A percentile compares a stretch with the other conserved stretches of the same genome.
Conservation (phyloP, 1,139 yeast species). For the Sugiyamaella novakii region DNA sequence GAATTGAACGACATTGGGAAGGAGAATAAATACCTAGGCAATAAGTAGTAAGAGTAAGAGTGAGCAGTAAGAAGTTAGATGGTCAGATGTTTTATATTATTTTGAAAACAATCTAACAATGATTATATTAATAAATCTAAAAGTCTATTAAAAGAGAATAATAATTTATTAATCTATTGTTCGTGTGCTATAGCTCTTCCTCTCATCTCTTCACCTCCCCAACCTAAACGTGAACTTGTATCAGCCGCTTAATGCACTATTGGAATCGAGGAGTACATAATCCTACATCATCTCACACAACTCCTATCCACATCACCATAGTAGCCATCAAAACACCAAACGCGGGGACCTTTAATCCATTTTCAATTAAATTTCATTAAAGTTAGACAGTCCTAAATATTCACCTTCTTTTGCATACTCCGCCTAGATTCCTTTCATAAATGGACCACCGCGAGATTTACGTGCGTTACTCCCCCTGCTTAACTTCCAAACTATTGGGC, state of each 20-base stretch:
- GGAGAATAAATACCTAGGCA: too few relatives aligned
- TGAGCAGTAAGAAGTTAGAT: too few relatives aligned
- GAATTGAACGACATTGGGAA: too few relatives aligned
- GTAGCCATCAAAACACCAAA: not conserved
- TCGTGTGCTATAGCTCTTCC: not conserved
- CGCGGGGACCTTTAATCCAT: conserved; percentile 1
- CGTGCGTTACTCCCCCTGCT: conserved; percentile 11
- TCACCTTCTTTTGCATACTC: not conserved
- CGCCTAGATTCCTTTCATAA: conserved; percentile 9
- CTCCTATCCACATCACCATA: conserved; percentile 4
- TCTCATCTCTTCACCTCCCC: not conserved
- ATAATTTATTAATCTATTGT: too few relatives aligned
- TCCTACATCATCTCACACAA: too few relatives aligned
- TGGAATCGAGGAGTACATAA: conserved; percentile 15
- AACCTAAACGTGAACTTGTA: too few relatives aligned
- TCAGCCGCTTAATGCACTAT: not conserved
- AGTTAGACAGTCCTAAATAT: not conserved
- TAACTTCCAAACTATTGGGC: conserved; percentile 3
- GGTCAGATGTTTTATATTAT: too few relatives aligned
- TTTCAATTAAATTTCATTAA: not conserved
- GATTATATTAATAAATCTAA: too few relatives aligned
- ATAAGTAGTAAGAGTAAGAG: too few relatives aligned
- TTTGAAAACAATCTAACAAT: too few relatives aligned
- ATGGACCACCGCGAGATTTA: conserved; percentile 5
- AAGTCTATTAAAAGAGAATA: too few relatives aligned